Evolutionary conservation across 2,329 filamentous ascomycete genomes (phyloP).

Genomic region (Torrubiella hemipterigena): DNA sequence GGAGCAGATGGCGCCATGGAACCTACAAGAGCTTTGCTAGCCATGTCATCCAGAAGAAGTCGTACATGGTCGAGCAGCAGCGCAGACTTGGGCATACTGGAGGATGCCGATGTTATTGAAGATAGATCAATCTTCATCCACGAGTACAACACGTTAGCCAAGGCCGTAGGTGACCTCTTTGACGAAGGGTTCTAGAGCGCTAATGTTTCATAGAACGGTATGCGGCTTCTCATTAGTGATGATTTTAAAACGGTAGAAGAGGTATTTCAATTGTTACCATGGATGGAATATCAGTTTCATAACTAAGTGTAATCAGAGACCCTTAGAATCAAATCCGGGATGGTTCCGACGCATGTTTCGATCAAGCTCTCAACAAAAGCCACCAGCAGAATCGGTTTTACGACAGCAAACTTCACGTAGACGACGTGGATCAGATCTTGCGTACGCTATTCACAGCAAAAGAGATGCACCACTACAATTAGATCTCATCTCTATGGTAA

Average conservation of each 20-base stretch:
- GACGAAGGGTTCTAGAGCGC: not conserved
- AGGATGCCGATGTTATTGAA: slow-evolving; percentile 36
- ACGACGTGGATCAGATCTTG: slow-evolving; percentile 44
- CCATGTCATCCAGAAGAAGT: no score
- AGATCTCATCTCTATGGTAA: slow-evolving; percentile 45
- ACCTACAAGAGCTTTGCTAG: no score
- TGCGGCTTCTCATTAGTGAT: slow-evolving; percentile 27
- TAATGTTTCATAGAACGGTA: slow-evolving; percentile 32
- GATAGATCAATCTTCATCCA: slow-evolving; percentile 35
- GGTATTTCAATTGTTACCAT: no score
- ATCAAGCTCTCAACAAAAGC: slow-evolving; percentile 10
- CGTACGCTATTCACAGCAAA: slow-evolving; percentile 28
- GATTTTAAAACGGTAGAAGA: slow-evolving; percentile 22
- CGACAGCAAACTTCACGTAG: slow-evolving; percentile 22
- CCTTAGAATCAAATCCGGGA: no score
- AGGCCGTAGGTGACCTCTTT: slow-evolving; percentile 28
- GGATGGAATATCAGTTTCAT: no score
- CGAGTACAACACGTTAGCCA: slow-evolving; percentile 50
- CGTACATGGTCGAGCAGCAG: slow-evolving; percentile 48
- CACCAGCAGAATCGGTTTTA: slow-evolving; percentile 5
- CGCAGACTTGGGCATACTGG: slow-evolving; percentile 32
- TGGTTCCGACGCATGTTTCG: slow-evolving; percentile 27
- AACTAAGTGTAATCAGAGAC: no score
- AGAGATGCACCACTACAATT: slow-evolving; percentile 35
- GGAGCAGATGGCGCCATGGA: no score